Conservation (phyloP, 345 rosid genomes). For the Gossypium mustelinum region DNA sequence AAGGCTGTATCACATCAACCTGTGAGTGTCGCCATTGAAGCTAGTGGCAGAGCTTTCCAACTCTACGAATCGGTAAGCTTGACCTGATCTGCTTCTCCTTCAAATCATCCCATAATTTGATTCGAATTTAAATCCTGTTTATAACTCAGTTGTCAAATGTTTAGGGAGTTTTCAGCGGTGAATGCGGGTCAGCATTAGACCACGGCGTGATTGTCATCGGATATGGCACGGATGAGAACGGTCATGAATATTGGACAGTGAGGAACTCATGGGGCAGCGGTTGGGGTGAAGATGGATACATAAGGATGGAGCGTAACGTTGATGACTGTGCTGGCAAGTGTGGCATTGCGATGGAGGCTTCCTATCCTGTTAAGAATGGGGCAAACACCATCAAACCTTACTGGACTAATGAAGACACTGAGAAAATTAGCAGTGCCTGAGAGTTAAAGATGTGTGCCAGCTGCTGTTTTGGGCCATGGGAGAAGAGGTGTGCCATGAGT, state of each 20-base stretch:
- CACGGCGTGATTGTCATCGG: slow-evolving; percentile 83
- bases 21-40: slow-evolving; percentile 94
- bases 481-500: not conserved
- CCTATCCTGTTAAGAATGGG: slow-evolving; percentile 52
- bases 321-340: slow-evolving; percentile 37
- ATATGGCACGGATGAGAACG: slow-evolving; percentile 68
- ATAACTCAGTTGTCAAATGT: not conserved
- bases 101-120: no score
- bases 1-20: slow-evolving; percentile 85
- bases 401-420: slow-evolving; percentile 14
- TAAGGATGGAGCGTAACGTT: slow-evolving; percentile 45
- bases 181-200: slow-evolving; percentile 61
- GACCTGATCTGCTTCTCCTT: not conserved
- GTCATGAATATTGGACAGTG: slow-evolving; percentile 76
- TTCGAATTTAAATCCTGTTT: not conserved
- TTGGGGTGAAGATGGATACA: slow-evolving; percentile 72
- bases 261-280: slow-evolving; percentile 70
- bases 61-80: slow-evolving; percentile 63
- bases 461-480: not conserved
- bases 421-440: slow-evolving; percentile 26
- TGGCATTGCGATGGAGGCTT: slow-evolving; percentile 54
- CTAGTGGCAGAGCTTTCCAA: slow-evolving; percentile 72
- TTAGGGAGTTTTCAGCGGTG: slow-evolving; percentile 79
- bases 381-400: slow-evolving; percentile 35
- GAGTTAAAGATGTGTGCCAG: not conserved